Evolutionary conservation across 306 rosid genomes (phyloP).

Genomic region (Oxytropis ochrocephala): DNA sequence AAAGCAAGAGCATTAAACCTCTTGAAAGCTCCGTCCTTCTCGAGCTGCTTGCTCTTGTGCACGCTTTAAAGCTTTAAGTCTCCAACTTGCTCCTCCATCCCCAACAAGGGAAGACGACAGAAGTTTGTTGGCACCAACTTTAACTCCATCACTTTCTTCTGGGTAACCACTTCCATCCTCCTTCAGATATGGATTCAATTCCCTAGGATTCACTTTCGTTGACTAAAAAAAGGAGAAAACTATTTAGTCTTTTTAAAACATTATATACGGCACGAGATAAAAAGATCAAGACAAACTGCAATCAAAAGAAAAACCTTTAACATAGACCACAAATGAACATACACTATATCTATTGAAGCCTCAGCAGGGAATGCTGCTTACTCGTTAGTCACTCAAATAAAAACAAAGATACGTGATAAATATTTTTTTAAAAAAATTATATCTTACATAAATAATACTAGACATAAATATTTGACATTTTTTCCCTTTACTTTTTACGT

Average conservation of each 20-base stretch:
- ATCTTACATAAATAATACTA: not conserved
- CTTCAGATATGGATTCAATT: constrained; percentile 81
- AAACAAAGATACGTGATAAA: not conserved
- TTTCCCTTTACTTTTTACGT: not conserved
- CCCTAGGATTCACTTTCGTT: constrained; percentile 58
- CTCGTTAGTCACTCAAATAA: not conserved
- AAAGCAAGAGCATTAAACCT: constrained; percentile 40
- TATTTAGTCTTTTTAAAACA: not conserved
- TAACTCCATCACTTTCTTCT: constrained; percentile 47
- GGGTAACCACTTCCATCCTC: constrained; percentile 81
- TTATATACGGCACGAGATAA: constrained; percentile 5
- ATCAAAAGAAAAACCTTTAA: not conserved
- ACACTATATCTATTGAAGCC: not conserved
- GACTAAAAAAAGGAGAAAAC: constrained; percentile 19
- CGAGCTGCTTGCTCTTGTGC: constrained; percentile 89
- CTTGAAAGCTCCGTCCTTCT: constrained; percentile 54
- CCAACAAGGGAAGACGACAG: constrained; percentile 74
- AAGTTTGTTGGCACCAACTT: constrained; percentile 35
- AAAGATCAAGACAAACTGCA: not conserved
- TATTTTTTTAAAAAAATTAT: not conserved
- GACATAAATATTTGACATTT: not conserved
- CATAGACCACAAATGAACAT: not conserved
- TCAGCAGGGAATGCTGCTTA: not conserved
- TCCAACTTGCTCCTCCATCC: constrained; percentile 98
- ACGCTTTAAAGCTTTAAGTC: constrained; percentile 91